Evolutionary conservation across 2,329 filamentous ascomycete genomes (phyloP).

Genomic region (Aspergillus fumigatiaffinis): DNA sequence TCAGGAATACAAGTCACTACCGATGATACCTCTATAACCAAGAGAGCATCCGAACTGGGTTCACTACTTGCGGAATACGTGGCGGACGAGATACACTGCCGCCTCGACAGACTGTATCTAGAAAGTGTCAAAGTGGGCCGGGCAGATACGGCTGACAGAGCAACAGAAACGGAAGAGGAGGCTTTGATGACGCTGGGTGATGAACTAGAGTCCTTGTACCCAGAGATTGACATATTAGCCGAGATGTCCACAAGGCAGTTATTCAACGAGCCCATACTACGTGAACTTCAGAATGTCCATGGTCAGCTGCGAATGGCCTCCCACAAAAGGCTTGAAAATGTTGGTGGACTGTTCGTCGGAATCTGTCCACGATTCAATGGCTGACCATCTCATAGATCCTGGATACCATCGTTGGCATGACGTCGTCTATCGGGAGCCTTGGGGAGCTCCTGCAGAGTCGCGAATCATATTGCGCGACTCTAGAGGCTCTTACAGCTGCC

Average conservation of each 20-base stretch:
- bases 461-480: slow-evolving; percentile 32
- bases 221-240: slow-evolving; percentile 37
- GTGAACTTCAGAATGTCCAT: slow-evolving; percentile 31
- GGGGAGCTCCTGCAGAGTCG: slow-evolving; percentile 26
- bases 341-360: slow-evolving; percentile 14
- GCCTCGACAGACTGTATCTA: slow-evolving; percentile 39
- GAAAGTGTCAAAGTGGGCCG: slow-evolving; percentile 21
- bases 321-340: slow-evolving; percentile 33
- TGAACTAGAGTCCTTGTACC: slow-evolving; percentile 38
- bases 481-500: slow-evolving; percentile 27
- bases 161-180: slow-evolving; percentile 10
- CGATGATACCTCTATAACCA: slow-evolving; percentile 26
- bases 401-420: slow-evolving; percentile 33
- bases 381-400: slow-evolving; percentile 26
- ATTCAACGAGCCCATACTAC: slow-evolving; percentile 38
- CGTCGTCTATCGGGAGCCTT: slow-evolving; percentile 26
- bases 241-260: slow-evolving; percentile 43
- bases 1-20: slow-evolving; percentile 25
- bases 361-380: neutral
- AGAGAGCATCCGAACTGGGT: slow-evolving; percentile 27
- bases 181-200: slow-evolving; percentile 26
- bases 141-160: neutral
- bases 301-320: slow-evolving; percentile 25
- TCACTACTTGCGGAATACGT: slow-evolving; percentile 28
- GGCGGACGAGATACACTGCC: slow-evolving; percentile 36